These are phyloP conservation scores for Ophiostoma perfectum DNA, from an alignment of 2,329 filamentous ascomycete genomes.

Conservation along the genomic window DNA sequence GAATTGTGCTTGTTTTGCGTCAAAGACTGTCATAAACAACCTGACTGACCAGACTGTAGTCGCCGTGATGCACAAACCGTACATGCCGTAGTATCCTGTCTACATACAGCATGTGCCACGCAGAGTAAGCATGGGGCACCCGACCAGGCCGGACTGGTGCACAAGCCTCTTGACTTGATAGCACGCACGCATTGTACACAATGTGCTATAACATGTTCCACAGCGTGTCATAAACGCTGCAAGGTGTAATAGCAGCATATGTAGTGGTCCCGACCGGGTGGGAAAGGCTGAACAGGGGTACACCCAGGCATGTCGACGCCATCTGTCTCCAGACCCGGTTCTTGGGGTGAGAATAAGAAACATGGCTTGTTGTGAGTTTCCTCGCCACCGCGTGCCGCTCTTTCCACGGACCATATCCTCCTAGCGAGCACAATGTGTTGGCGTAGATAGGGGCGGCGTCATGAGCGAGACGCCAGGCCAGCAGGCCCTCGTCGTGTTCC, in stretches of 20 bases:
- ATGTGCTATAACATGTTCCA: conserved; percentile 1
- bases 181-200: neutral
- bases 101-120: too few relatives aligned
- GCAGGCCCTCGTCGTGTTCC: neutral
- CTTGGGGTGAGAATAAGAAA: neutral
- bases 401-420: neutral
- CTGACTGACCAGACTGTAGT: too few relatives aligned
- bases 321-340: neutral
- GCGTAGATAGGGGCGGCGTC: neutral
- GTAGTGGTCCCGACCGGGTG: conserved; percentile 5
- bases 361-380: neutral
- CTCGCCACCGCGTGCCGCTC: neutral
- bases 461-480: neutral
- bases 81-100: too few relatives aligned
- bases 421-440: neutral
- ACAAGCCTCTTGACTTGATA: neutral
- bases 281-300: conserved; percentile 8
- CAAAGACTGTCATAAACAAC: too few relatives aligned
- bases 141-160: neutral
- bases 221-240: neutral
- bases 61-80: too few relatives aligned
- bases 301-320: neutral
- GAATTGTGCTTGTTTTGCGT: too few relatives aligned
- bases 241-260: neutral
- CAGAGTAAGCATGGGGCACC: too few relatives aligned